Evolutionary conservation across 1,284 basidiomycete species (phyloP).

Genomic region (Phlebopus sp.): DNA sequence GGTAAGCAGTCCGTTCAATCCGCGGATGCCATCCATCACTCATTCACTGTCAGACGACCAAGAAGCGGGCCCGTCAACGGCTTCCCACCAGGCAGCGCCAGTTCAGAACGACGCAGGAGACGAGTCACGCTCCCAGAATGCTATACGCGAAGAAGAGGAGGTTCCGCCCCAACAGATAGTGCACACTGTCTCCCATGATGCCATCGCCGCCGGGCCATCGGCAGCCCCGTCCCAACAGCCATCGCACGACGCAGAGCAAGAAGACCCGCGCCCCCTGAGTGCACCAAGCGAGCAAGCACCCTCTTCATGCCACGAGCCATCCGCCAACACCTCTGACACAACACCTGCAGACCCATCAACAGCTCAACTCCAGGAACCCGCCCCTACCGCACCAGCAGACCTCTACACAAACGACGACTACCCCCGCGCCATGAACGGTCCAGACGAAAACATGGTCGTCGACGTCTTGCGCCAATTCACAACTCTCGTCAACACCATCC

Average conservation of each 20-base stretch:
- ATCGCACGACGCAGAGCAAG: no score
- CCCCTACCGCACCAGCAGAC: not conserved
- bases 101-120: slow-evolving; percentile 1
- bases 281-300: no score
- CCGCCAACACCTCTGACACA: no score
- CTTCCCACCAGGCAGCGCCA: slow-evolving; percentile 1
- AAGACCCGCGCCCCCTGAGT: no score
- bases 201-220: no score
- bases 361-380: not conserved
- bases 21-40: not conserved
- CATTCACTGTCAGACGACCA: not conserved
- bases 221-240: no score
- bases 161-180: no score
- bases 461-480: slow-evolving; percentile 29
- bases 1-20: no score
- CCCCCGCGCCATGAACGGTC: slow-evolving; percentile 16
- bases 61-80: not conserved
- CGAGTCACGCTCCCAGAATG: not conserved
- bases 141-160: no score
- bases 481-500: slow-evolving; percentile 19
- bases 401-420: not conserved
- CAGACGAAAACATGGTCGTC: slow-evolving; percentile 25
- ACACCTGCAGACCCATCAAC: not conserved
- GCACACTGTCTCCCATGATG: no score
- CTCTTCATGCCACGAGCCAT: no score